Evolutionary conservation across 2,329 filamentous ascomycete genomes (phyloP), one percentile per base, ranked within the genome.

Genomic region (Trichoderma sp.): DNA sequence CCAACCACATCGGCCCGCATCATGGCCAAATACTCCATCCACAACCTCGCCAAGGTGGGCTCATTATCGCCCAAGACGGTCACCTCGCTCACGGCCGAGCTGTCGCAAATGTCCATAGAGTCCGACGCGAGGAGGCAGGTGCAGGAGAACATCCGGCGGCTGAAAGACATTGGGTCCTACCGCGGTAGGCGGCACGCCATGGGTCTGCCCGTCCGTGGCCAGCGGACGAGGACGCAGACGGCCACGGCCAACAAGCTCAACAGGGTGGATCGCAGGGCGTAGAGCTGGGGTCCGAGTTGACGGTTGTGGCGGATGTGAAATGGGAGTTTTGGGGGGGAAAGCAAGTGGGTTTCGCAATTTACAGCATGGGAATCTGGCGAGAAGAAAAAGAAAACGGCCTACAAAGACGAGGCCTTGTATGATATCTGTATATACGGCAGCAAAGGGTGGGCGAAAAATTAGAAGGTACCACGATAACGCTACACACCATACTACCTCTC

Each of bases 91-190:
- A 95, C 90, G 24, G 90, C 90, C 58, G 92, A 96, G 73, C 82
- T 99, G 47, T 91, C 92, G 17, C 89, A 88, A 63, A 93, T 99
- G 92, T 96, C 90, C 67, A 92, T 98, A 72, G 95, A 97, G 78
- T 96, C 90, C 77, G 93, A 98, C 73, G 83, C 96, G 69, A 83
- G 88, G 73, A 86, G 90, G 74, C 81, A 91, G 66, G 79, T 97
- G 44, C 84, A 89, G 72, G 92, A 97, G 57, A 95, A 98, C 74
- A 96, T 99, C 71, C 83, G 83, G 75, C 83, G 94, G 66, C 74
- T 99, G 77, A 91, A 90, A 75, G 93, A 97, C 72, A 97, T 97
- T 81, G 93, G 93, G 57, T 88, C 90, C 4, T 96, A 96, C 75
- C 83, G 95, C 61, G 95, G 95, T 69, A 88, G 91, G 76, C 83